phyloP scores from a whole-genome alignment of 1,139 yeast species.

The Candida dubliniensis region DNA sequence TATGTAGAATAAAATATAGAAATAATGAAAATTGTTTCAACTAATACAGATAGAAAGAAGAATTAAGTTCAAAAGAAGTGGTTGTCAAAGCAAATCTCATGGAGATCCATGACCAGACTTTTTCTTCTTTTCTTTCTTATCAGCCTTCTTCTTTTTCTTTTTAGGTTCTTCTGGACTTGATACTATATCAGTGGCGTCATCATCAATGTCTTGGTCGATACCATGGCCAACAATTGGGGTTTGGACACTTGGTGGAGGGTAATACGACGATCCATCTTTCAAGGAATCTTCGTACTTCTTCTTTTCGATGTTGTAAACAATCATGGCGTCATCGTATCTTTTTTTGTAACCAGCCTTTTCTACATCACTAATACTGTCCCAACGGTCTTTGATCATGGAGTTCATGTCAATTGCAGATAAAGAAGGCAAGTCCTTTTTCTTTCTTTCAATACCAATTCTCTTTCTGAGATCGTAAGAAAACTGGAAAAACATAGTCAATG shows the following conservation, averaged over 20 bases:
- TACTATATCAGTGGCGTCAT: constrained; percentile 5
- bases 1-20: neutral
- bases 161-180: constrained; percentile 6
- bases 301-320: constrained; percentile 61
- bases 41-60: constrained; percentile 4
- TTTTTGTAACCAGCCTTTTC: constrained; percentile 79
- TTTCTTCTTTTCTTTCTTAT: constrained; percentile 23
- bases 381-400: constrained; percentile 71
- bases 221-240: constrained; percentile 18
- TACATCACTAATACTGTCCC: constrained; percentile 66
- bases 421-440: constrained; percentile 56
- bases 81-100: neutral
- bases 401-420: constrained; percentile 76
- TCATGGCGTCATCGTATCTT: constrained; percentile 66
- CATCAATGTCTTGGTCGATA: constrained; percentile 1
- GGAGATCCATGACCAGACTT: constrained; percentile 12
- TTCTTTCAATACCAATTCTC: constrained; percentile 63
- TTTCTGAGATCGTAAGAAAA: constrained; percentile 69
- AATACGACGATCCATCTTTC: constrained; percentile 11
- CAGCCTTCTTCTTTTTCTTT: constrained; percentile 15
- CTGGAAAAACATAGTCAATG: constrained; percentile 79
- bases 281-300: constrained; percentile 53
- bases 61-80: neutral
- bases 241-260: constrained; percentile 18
- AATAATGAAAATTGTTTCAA: neutral